Evolutionary conservation across 257 asterid genomes (phyloP).

Genomic region (Forsythia viridissima): DNA sequence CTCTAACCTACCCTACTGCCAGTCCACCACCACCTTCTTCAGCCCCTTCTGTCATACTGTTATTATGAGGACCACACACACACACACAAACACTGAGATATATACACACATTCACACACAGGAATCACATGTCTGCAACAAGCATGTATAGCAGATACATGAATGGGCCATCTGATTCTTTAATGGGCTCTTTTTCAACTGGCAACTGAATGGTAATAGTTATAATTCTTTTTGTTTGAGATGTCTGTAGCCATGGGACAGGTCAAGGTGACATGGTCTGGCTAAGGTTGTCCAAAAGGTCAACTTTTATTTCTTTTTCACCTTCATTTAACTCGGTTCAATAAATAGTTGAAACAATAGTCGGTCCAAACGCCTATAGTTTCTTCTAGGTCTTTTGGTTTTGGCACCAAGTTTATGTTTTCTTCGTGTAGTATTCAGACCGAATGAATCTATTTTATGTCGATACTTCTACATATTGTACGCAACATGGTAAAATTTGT

Average conservation of each 20-base stretch:
- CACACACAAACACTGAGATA: neutral
- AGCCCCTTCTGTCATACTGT: neutral
- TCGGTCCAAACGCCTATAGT: neutral
- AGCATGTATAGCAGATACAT: slow-evolving; percentile 3
- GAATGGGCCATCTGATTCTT: slow-evolving; percentile 14
- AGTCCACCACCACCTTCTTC: slow-evolving; percentile 13
- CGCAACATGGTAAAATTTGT: too few species aligned
- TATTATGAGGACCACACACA: slow-evolving; percentile 26
- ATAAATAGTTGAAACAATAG: neutral
- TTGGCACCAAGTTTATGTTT: neutral
- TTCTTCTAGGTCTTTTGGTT: too few species aligned
- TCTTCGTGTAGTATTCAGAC: too few species aligned
- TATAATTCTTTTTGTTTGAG: neutral
- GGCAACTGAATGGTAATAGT: neutral
- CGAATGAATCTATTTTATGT: too few species aligned
- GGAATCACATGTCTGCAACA: slow-evolving; percentile 21
- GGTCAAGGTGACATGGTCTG: slow-evolving; percentile 4
- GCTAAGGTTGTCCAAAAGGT: slow-evolving; percentile 1
- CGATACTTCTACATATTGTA: neutral
- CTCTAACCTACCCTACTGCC: neutral
- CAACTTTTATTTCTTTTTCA: neutral
- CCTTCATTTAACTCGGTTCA: neutral
- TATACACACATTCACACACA: neutral
- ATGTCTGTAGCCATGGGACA: neutral
- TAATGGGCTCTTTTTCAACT: neutral